Percentiles rank a stretch among this genome's conserved stretches.
Evolutionary conservation across 1,139 yeast genomes (phyloP).

Genomic region (Hemisphaericaspora xylofermentans): DNA sequence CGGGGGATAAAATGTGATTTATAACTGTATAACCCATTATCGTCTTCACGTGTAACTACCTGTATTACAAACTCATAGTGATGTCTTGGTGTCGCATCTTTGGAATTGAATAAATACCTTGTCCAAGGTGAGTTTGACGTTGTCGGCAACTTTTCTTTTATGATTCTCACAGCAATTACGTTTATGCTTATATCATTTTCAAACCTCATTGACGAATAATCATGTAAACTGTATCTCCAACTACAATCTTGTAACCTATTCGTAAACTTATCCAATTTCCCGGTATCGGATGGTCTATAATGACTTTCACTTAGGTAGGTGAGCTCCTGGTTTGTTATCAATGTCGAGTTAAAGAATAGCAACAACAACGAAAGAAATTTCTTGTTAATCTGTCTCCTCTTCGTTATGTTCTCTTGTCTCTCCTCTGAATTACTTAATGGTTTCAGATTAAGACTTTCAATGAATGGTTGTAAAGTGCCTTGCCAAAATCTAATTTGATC

Average conservation of each 20-base stretch:
- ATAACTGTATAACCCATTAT: constrained; percentile 15
- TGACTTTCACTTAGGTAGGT: constrained; percentile 43
- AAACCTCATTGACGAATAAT: constrained; percentile 39
- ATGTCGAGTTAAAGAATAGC: constrained; percentile 71
- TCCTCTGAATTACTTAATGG: constrained; percentile 66
- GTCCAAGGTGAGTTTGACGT: constrained; percentile 22
- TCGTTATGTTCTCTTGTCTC: constrained; percentile 71
- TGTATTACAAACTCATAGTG: constrained; percentile 30
- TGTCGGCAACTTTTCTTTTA: constrained; percentile 13
- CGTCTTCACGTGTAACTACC: constrained; percentile 15
- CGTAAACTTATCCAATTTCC: constrained; percentile 44
- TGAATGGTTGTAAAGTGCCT: constrained; percentile 71
- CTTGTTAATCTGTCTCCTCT: constrained; percentile 59
- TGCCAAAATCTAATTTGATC: constrained; percentile 70
- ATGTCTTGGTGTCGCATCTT: constrained; percentile 22
- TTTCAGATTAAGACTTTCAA: constrained; percentile 71
- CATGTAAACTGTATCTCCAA: constrained; percentile 21
- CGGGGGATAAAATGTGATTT: constrained; percentile 51
- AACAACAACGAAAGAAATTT: constrained; percentile 63
- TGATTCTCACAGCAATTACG: constrained; percentile 59
- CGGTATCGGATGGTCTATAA: constrained; percentile 51
- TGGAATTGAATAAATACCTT: constrained; percentile 9
- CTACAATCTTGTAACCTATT: constrained; percentile 12
- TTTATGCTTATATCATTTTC: constrained; percentile 62
- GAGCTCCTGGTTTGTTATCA: constrained; percentile 60